phyloP scores from a whole-genome alignment of 441 rosid species.

The Adansonia madagascariensis region DNA sequence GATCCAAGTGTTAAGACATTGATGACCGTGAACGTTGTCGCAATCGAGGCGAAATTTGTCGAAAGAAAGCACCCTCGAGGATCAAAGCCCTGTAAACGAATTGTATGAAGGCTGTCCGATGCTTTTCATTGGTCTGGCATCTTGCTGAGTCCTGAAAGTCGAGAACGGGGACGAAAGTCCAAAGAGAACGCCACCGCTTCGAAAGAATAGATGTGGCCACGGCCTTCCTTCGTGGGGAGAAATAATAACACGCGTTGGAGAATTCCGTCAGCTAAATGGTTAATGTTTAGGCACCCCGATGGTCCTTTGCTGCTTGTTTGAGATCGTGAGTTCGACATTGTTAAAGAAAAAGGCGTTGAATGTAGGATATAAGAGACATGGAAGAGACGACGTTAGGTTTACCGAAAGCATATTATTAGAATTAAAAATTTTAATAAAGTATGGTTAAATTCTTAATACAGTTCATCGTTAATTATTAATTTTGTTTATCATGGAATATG shows the following conservation, averaged over 20 bases:
- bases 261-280: background rate
- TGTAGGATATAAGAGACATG: background rate
- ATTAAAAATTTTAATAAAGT: no score
- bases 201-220: background rate
- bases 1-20: background rate
- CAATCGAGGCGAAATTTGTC: background rate
- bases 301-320: background rate
- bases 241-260: background rate
- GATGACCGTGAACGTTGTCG: no score
- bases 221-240: background rate
- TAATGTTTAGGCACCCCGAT: background rate
- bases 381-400: no score
- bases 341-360: background rate
- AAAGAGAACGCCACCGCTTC: background rate
- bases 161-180: background rate
- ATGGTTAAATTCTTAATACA: no score
- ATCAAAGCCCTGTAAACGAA: background rate
- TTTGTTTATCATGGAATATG: no score
- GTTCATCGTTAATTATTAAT: no score
- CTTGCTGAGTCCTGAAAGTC: background rate
- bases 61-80: background rate
- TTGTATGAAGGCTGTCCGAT: background rate
- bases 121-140: background rate
- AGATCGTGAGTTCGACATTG: background rate
- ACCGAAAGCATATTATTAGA: no score